Conservation (phyloP, 306 rosid genomes). For the Prinsepia uniflora region DNA sequence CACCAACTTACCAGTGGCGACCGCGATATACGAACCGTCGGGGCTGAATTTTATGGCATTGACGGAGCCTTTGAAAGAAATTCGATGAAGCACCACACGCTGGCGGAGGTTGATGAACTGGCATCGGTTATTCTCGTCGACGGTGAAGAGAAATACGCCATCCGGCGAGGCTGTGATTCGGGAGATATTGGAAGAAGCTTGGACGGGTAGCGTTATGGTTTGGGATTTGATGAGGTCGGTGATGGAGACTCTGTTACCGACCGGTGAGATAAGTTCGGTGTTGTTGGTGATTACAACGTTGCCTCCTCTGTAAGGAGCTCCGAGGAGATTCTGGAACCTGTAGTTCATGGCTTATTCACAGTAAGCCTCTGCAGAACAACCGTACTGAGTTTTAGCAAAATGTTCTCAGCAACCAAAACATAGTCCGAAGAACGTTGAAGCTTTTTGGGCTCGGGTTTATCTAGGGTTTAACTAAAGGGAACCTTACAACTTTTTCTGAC, state of each 20-base stretch:
- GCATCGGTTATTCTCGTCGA: conserved; percentile 75
- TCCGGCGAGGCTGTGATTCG: conserved; percentile 80
- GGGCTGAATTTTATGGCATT: conserved; percentile 61
- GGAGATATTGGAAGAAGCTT: conserved; percentile 69
- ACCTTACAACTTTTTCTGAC: not conserved
- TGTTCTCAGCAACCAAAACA: conserved; percentile 12
- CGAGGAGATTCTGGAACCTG: conserved; percentile 83
- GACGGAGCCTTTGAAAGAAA: conserved; percentile 64
- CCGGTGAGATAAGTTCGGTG: conserved; percentile 69
- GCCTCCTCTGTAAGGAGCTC: conserved; percentile 97
- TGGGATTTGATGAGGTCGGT: conserved; percentile 77
- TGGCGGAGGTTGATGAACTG: conserved; percentile 82
- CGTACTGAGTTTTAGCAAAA: not conserved
- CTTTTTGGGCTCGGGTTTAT: conserved; percentile 20
- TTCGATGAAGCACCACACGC: conserved; percentile 76
- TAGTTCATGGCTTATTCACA: conserved; percentile 51
- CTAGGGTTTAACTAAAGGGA: not conserved
- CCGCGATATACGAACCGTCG: conserved; percentile 56
- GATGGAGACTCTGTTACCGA: conserved; percentile 74
- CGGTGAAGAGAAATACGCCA: conserved; percentile 65
- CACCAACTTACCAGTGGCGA: conserved; percentile 67
- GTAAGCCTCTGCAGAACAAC: not conserved
- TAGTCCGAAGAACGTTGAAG: not conserved
- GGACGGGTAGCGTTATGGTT: conserved; percentile 63
- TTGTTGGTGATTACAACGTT: conserved; percentile 58